These are phyloP conservation scores for bread wheat (Triticum aestivum) DNA, from an alignment of 176 grass and related monocot species.

Conservation along the genomic window IWGSC_CS_RefSeq_v2.1 NC_057811.1:103665803-103666302, in stretches of 20 bases:
- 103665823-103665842: not conserved
- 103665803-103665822: not conserved
- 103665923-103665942: slow-evolving; percentile 16
- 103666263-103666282: slow-evolving; percentile 14
- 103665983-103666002: not conserved
- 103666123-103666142: slow-evolving; percentile 26
- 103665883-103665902: not conserved
- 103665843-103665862: slow-evolving; percentile 45
- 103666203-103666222: not conserved
- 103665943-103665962: not conserved
- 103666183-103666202: not conserved
- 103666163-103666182: slow-evolving; percentile 24
- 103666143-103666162: slow-evolving; percentile 16
- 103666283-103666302: not conserved
- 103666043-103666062: slow-evolving; percentile 39
- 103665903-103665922: slow-evolving; percentile 27
- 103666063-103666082: not conserved
- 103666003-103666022: not conserved
- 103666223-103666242: not conserved
- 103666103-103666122: slow-evolving; percentile 35
- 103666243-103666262: slow-evolving; percentile 27
- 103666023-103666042: slow-evolving; percentile 35
- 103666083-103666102: slow-evolving; percentile 19
- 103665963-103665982: slow-evolving; percentile 30
- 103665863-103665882: not conserved